Conservation (phyloP, 495 filamentous ascomycete species). For the Hyaloscypha variabilis region DNA sequence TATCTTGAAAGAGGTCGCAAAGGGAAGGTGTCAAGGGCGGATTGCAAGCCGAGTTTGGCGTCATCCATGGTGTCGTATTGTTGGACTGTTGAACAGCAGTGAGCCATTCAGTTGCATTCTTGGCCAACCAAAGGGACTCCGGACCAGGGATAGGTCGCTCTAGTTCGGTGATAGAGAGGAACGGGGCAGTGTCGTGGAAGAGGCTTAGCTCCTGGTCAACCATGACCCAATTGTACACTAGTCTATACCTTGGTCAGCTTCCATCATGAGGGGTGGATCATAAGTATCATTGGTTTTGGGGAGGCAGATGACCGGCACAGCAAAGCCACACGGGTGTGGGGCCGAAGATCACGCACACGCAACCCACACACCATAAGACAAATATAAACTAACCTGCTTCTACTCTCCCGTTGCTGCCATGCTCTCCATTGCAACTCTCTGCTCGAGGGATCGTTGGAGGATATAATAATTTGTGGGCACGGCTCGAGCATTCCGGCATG, state of each 20-base stretch:
- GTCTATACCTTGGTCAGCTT: constrained; percentile 38
- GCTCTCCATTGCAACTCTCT: constrained; percentile 55
- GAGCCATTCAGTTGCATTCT: constrained; percentile 48
- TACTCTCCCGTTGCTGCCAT: constrained; percentile 59
- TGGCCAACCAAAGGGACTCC: constrained; percentile 42
- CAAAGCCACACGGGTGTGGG: no score
- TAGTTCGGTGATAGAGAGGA: constrained; percentile 61
- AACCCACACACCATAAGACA: no score
- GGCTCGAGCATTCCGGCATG: constrained; percentile 53
- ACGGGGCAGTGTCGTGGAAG: constrained; percentile 60
- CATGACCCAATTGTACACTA: constrained; percentile 68
- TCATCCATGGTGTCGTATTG: neutral
- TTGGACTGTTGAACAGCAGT: constrained; percentile 45
- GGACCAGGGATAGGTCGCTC: constrained; percentile 57
- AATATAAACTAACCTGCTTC: constrained; percentile 48
- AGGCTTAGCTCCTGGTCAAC: constrained; percentile 66
- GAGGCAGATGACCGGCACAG: no score
- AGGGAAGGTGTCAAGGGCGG: constrained; percentile 52
- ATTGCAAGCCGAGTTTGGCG: constrained; percentile 38
- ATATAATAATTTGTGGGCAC: constrained; percentile 33
- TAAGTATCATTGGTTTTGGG: neutral
- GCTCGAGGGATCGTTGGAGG: constrained; percentile 37
- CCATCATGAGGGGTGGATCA: neutral
- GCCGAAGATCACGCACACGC: no score
- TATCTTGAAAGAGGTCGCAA: constrained; percentile 57